Percentiles rank a stretch among this genome's conserved stretches.
Conservation (phyloP, 2,329 filamentous ascomycete species). For the Immersiporthe knoxdaviesiana region DNA sequence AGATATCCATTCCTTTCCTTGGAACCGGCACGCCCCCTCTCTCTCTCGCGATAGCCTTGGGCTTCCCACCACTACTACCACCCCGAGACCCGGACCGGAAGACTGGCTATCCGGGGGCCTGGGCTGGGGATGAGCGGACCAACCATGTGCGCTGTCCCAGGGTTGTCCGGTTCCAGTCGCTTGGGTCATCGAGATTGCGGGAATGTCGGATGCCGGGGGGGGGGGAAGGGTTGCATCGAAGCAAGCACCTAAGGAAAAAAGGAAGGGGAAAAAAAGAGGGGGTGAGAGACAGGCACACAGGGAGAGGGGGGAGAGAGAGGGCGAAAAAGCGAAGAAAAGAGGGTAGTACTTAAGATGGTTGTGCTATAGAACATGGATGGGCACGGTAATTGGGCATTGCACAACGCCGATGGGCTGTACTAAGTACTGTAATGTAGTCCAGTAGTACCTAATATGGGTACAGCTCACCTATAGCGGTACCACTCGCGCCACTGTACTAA, state of each 20-base stretch:
- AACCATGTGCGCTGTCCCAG: neutral
- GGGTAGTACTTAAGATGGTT: neutral
- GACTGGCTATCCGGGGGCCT: neutral
- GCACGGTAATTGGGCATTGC: neutral
- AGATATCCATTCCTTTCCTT: no score
- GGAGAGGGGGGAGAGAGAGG: no score
- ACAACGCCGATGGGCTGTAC: neutral
- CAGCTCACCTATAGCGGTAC: neutral
- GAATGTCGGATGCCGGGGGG: constrained; percentile 8
- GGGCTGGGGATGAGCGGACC: neutral
- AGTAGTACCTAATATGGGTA: neutral
- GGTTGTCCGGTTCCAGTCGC: constrained; percentile 8
- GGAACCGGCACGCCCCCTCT: no score
- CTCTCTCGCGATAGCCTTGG: neutral
- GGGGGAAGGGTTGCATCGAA: neutral
- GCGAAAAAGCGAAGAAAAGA: neutral
- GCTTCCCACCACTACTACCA: neutral
- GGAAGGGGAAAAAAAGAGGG: neutral
- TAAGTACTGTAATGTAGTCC: neutral
- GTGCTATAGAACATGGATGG: neutral
- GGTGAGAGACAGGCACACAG: no score
- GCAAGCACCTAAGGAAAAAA: neutral
- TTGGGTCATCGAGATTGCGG: constrained; percentile 19
- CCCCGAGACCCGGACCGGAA: constrained; percentile 4
- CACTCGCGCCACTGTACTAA: no score